Evolutionary conservation across 306 rosid species (phyloP), one percentile per base, ranked within the genome.

Genomic region (Fagus crenata): DNA sequence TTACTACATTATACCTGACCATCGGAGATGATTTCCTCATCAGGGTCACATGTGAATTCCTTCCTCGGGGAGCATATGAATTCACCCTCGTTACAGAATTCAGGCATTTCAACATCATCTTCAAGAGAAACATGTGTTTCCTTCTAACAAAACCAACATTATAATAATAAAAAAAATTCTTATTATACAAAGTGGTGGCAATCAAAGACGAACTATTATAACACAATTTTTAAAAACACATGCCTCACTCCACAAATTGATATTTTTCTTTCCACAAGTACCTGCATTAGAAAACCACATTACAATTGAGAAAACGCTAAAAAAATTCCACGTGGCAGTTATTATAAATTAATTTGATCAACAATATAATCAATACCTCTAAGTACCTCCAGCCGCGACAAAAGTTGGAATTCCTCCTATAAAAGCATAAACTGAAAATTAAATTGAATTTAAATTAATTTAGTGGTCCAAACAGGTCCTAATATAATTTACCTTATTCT

Each of bases 71-170:
- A 17, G 51, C 35, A 4, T 31, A 4, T 39, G 31, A 55, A 49
- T 49, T 80, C 56, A 58, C 49, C 80, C 74, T 86, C 89, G 6
- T 79, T 79, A 77, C 2, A 14, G 61, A 88, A 88, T 39, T 86
- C 86, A 0, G 92, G 95, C 84, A 83, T 79, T 81, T 88, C 90
- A 72, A 88, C 88, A 78, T 86, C 91, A 75, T 86, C 90, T 75
- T 90, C 90, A 42, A 37, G 80, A 31, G 65, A 70, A 17, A 46
- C 49, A 75, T 69, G 79, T 54, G 51, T 67, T 72, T 74, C 70
- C 73, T 79, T 80, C 89, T 84, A 80, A 76, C 79, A 17, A 84
- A 64, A 51, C 3, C 69, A 61, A 80, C 22, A 17, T 71, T 59
- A 77, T 13, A 12, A 36, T 32, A 37, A 63, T 15, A 72, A 37